These are phyloP conservation scores for Taphrina sp. DNA, from an alignment of 1,139 yeast genomes.

Conservation along the genomic window DNA sequence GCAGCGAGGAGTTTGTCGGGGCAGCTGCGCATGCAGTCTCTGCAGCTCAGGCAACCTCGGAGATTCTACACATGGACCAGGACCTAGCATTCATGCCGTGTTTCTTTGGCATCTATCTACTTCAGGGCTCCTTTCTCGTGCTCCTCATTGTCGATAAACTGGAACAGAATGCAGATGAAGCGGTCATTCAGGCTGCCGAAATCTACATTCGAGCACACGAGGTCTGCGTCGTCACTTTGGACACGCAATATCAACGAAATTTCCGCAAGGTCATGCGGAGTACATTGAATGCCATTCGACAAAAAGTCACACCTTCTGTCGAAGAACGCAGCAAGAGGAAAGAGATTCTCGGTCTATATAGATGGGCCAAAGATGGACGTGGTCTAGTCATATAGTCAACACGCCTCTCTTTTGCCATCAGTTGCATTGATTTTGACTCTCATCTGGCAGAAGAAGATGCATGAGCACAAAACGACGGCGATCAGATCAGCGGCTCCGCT, in stretches of 20 bases:
- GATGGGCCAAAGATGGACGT: conserved; percentile 42
- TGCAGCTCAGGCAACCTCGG: conserved; percentile 41
- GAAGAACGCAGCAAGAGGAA: conserved; percentile 39
- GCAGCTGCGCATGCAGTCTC: conserved; percentile 41
- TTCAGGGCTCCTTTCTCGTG: conserved; percentile 42
- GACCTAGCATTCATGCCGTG: conserved; percentile 44
- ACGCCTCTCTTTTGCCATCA: too few species aligned
- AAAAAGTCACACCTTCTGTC: conserved; percentile 31
- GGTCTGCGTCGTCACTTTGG: conserved; percentile 43
- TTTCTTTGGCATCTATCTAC: conserved; percentile 43
- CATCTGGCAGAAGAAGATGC: too few species aligned
- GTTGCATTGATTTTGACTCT: too few species aligned
- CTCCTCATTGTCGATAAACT: conserved; percentile 42
- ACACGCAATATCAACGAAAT: conserved; percentile 44
- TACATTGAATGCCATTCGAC: conserved; percentile 37
- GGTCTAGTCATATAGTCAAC: conserved; percentile 40
- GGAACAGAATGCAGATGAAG: conserved; percentile 42
- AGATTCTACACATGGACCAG: conserved; percentile 42
- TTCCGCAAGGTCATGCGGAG: conserved; percentile 43
- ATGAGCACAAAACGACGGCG: too few species aligned
- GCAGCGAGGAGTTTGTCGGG: conserved; percentile 40
- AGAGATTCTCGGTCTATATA: conserved; percentile 41
- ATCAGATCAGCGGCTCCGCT: too few species aligned
- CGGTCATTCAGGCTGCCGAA: conserved; percentile 43
- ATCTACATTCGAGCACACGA: conserved; percentile 44